Percentiles rank a stretch among this genome's conserved stretches.
Evolutionary conservation across 1,284 basidiomycete species (phyloP).

Genomic region (Austroboletus rostrupii): DNA sequence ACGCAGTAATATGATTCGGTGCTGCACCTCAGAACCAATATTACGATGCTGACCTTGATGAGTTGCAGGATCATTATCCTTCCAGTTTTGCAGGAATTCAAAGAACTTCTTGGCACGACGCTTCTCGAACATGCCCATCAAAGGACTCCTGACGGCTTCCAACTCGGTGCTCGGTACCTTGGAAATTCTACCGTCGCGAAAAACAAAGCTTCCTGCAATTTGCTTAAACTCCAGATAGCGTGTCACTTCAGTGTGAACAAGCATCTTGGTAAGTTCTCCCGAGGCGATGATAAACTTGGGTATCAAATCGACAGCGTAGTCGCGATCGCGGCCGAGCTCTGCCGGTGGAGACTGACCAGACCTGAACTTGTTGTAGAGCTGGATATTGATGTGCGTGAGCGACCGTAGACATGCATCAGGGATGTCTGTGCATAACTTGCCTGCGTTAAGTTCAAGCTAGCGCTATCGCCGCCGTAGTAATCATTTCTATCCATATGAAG

Average conservation of each 20-base stretch:
- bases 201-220: constrained; percentile 97
- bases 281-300: constrained; percentile 98
- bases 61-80: constrained; percentile 89
- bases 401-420: constrained; percentile 7
- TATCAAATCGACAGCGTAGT: constrained; percentile 94
- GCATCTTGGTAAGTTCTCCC: constrained; percentile 96
- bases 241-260: constrained; percentile 98
- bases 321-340: constrained; percentile 88
- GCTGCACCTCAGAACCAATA: background rate
- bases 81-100: constrained; percentile 94
- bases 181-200: constrained; percentile 93
- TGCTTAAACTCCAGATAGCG: constrained; percentile 99
- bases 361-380: constrained; percentile 98
- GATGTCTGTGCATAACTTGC: constrained; percentile 40
- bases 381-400: constrained; percentile 22
- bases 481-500: constrained; percentile 99
- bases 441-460: constrained; percentile 96
- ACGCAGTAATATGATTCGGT: constrained; percentile 3
- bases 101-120: constrained; percentile 98
- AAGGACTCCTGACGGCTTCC: constrained; percentile 90
- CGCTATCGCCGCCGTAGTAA: constrained; percentile 98
- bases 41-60: constrained; percentile 73
- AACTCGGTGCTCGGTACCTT: constrained; percentile 98
- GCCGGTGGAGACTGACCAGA: constrained; percentile 65
- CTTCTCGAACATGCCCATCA: constrained; percentile 99